Conservation (phyloP, 192 early-diverging fungal species). For the Umbelopsis ramanniana region DNA sequence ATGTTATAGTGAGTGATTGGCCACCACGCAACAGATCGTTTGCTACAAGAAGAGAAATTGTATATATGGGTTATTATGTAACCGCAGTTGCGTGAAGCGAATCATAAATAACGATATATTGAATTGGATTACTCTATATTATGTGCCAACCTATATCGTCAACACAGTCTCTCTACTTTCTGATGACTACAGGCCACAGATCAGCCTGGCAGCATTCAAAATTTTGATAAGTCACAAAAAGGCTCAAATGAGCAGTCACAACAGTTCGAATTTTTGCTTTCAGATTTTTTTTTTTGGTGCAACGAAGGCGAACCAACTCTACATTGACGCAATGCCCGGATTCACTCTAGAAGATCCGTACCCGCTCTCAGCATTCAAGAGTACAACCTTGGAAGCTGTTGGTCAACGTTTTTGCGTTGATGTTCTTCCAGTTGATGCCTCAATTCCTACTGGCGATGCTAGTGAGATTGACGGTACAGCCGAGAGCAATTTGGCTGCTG, state of each 20-base stretch:
- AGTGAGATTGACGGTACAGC: constrained; percentile 16
- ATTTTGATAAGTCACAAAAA: neutral
- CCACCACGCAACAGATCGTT: no score
- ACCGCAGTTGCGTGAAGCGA: neutral
- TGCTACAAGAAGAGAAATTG: no score
- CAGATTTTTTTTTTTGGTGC: constrained; percentile 13
- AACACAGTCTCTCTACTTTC: no score
- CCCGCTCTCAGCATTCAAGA: constrained; percentile 50
- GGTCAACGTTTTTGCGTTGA: constrained; percentile 34
- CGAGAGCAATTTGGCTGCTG: constrained; percentile 40
- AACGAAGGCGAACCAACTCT: neutral
- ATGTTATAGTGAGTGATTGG: no score
- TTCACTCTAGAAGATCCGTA: constrained; percentile 55
- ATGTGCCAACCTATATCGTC: no score
- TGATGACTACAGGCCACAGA: no score
- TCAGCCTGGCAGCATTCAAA: no score
- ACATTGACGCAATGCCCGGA: constrained; percentile 42
- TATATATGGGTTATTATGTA: no score
- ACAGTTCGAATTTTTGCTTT: neutral
- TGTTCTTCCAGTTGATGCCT: constrained; percentile 28
- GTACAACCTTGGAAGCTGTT: constrained; percentile 32
- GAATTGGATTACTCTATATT: no score
- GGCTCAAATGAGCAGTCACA: neutral
- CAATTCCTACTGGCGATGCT: constrained; percentile 26
- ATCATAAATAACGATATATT: no score